A percentile compares a stretch with the other conserved stretches of the same genome.
These are phyloP conservation scores for Colletotrichum lentis DNA, from an alignment of 2,329 filamentous ascomycete genomes.

Conservation along the genomic window DNA sequence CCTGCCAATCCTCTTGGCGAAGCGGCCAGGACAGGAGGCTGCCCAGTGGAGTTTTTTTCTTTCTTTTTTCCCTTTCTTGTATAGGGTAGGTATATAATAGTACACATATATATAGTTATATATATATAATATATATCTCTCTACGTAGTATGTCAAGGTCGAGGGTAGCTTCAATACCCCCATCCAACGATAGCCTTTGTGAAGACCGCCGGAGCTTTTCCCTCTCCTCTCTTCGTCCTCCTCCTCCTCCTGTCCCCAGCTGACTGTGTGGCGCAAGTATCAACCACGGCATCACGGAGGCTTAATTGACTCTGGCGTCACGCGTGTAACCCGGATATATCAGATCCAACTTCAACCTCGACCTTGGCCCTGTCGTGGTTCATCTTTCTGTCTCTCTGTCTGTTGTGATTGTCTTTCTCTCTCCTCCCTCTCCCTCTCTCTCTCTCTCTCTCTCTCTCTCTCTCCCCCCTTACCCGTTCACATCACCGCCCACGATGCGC, in stretches of 20 bases:
- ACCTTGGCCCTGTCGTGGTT: not conserved
- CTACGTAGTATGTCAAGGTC: constrained; percentile 7
- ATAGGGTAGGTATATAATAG: not conserved
- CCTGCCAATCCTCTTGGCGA: constrained; percentile 25
- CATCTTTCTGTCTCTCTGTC: not conserved
- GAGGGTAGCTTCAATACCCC: not conserved
- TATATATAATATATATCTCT: too few relatives aligned
- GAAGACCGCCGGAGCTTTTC: constrained; percentile 3
- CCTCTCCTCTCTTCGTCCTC: not conserved
- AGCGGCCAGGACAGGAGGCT: not conserved
- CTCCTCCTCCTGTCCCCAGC: not conserved
- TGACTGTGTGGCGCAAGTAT: not conserved
- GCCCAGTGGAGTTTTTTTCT: not conserved
- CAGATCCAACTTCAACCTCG: not conserved
- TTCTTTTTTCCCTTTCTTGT: too few relatives aligned
- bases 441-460: too few relatives aligned
- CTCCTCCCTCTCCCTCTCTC: too few relatives aligned
- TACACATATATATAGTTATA: not conserved
- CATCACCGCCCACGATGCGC: constrained; percentile 21
- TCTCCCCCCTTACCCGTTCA: too few relatives aligned
- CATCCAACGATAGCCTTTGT: not conserved
- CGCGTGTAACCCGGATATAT: not conserved
- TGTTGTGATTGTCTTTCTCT: not conserved
- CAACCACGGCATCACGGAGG: constrained; percentile 19
- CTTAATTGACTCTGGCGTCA: constrained; percentile 29